Evolutionary conservation across 257 asterid genomes (phyloP).

Genomic region (Solanum chiquidenum): DNA sequence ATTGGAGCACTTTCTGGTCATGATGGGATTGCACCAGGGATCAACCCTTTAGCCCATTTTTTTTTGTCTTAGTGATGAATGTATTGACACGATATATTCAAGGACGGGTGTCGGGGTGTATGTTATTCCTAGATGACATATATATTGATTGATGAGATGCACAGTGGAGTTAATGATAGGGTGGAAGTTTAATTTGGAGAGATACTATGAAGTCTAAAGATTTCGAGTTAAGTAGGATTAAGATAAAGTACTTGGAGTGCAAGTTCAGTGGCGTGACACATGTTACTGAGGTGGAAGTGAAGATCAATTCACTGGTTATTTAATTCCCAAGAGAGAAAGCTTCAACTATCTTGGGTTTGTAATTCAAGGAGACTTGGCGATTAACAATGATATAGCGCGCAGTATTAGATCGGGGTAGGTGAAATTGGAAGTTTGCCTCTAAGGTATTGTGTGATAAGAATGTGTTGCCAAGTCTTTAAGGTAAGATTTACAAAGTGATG

Average conservation of each 20-base stretch:
- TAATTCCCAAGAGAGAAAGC: background rate
- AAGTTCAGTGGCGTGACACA: background rate
- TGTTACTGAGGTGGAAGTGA: background rate
- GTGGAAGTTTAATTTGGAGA: background rate
- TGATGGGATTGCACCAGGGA: background rate
- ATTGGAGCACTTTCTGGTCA: background rate
- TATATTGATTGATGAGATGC: background rate
- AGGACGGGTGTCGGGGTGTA: background rate
- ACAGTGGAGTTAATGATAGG: background rate
- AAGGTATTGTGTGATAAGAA: background rate
- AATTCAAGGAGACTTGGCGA: background rate
- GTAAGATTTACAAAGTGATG: background rate
- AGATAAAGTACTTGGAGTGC: background rate
- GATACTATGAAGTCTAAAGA: background rate
- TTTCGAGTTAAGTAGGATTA: background rate
- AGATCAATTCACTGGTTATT: background rate
- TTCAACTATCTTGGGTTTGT: background rate
- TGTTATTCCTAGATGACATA: background rate
- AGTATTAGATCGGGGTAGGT: background rate
- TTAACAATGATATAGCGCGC: too few relatives aligned
- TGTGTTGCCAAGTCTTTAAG: background rate
- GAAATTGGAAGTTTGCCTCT: background rate
- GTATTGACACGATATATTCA: background rate
- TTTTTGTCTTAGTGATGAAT: background rate
- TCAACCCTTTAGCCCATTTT: background rate